Evolutionary conservation across 164 flowering plant genomes (phyloP), one percentile per base, ranked within the genome.

Genomic region (Platanus orientalis): DNA sequence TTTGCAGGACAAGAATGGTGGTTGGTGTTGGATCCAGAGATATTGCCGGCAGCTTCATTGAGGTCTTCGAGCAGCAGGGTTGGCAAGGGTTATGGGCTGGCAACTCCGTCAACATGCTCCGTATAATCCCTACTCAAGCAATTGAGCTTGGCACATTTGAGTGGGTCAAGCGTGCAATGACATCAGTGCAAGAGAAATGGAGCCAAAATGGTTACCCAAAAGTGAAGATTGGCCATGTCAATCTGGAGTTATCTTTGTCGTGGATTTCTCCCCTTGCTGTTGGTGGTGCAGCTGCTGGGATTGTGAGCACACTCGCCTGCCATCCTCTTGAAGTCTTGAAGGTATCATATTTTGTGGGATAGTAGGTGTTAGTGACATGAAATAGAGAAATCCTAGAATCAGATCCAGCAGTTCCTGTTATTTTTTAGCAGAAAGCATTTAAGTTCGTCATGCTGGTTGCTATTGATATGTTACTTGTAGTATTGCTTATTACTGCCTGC

Each of bases 11-110:
- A 16, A 80, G 95, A 71, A 91, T 94, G 97, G 79, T 94, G 61
- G 99, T 94, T 62, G 99, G 99, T 61, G 84, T 91, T 54, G 99
- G 99, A 54, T 81, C 96, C 10, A 88, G 64, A 74, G 57, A 76
- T 60, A 94, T 91, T 49, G 67, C 80, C 48, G 94, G 94, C 44
- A 91, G 96, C 76, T 94, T 94, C 66, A 14, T 85, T 26, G 92
- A 94, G 77, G 71, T 94, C 48, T 69, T 94, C 64, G 91, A 94
- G 76, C 78, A 82, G 64, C 89, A 88, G 69, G 99, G 99, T 60
- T 91, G 90, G 96, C 87, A 73, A 74, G 99, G 99, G 32, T 83
- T 94, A n/a, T 94, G 97, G 97, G 88, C 96, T 62, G 99, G 99
- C 7, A 94, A 94, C 64, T 62, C 88, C 23, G 76, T 94, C 58